These are phyloP conservation scores for Phytophthora hibernalis DNA, from an alignment of 352 stramenopile genomes.

Conservation along the genomic window DNA sequence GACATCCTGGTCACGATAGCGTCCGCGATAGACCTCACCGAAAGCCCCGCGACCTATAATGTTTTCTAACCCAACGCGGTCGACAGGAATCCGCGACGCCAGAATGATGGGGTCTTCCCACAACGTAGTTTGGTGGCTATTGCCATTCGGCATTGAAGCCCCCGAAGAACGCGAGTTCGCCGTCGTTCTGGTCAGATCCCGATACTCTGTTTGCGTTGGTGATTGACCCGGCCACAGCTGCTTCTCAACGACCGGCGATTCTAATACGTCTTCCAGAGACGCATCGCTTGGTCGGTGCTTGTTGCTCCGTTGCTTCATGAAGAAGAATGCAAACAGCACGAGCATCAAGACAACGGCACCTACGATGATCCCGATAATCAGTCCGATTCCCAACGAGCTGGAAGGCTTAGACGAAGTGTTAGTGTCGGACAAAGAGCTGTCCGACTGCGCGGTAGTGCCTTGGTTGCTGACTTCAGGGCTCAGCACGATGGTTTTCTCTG, in stretches of 20 bases:
- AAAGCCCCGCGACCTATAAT: conserved; percentile 40
- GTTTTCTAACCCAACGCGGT: conserved; percentile 32
- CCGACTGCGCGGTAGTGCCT: not conserved
- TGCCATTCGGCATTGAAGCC: conserved; percentile 32
- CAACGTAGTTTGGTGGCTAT: conserved; percentile 26
- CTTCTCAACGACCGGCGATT: conserved; percentile 12
- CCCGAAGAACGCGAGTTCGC: conserved; percentile 19
- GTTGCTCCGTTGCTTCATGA: conserved; percentile 6
- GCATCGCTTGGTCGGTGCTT: not conserved
- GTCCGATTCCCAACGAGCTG: conserved; percentile 3
- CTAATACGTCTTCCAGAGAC: conserved; percentile 11
- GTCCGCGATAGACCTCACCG: conserved; percentile 44
- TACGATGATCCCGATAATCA: conserved; percentile 12
- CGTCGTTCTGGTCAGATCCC: conserved; percentile 10
- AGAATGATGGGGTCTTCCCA: conserved; percentile 36
- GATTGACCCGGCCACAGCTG: not conserved
- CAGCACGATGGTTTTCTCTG: conserved; percentile 21
- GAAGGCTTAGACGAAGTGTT: conserved; percentile 5
- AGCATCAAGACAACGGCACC: conserved; percentile 12
- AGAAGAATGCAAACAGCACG: conserved; percentile 27
- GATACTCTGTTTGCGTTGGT: conserved; percentile 2
- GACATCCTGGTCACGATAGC: conserved; percentile 43
- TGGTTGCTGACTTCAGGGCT: conserved; percentile 9
- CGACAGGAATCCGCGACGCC: conserved; percentile 37
- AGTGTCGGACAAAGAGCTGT: conserved; percentile 9